These are phyloP conservation scores for Cladosporium sp. DNA, from an alignment of 2,329 filamentous ascomycete genomes.

Conservation along the genomic window DNA sequence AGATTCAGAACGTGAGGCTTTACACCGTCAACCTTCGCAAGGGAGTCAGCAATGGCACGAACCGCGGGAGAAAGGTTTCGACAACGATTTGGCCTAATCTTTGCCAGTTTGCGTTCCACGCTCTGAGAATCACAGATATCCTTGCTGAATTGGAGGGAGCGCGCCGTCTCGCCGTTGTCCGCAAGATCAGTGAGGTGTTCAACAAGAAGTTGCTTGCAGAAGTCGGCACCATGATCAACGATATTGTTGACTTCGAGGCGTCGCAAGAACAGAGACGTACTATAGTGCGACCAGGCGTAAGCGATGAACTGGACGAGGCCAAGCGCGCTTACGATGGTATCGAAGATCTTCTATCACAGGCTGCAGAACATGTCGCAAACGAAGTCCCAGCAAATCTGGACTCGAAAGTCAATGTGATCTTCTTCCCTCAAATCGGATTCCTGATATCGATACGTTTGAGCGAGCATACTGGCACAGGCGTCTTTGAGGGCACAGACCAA, in stretches of 20 bases:
- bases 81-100: conserved; percentile 62
- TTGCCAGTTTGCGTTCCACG: conserved; percentile 65
- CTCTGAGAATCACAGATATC: conserved; percentile 64
- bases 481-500: conserved; percentile 58
- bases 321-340: conserved; percentile 76
- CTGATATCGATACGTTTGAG: conserved; percentile 70
- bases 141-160: conserved; percentile 55
- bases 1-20: conserved; percentile 70
- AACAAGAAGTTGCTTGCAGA: conserved; percentile 56
- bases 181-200: conserved; percentile 58
- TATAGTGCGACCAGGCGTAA: conserved; percentile 68
- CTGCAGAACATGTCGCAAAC: conserved; percentile 60
- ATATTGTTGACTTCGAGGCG: conserved; percentile 74
- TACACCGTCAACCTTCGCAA: conserved; percentile 69
- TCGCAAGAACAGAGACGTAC: conserved; percentile 68
- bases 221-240: conserved; percentile 67
- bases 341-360: conserved; percentile 65
- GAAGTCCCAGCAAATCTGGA: conserved; percentile 58
- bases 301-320: conserved; percentile 69
- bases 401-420: conserved; percentile 68
- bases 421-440: conserved; percentile 89
- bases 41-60: conserved; percentile 60
- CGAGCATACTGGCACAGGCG: conserved; percentile 52
- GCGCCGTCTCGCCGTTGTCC: conserved; percentile 49
- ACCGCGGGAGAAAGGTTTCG: conserved; percentile 59